Percentiles rank a stretch among this genome's conserved stretches.
phyloP scores from a whole-genome alignment of 371 early-diverging fungal species.

The Apophysomyces trapeziformis region DNA sequence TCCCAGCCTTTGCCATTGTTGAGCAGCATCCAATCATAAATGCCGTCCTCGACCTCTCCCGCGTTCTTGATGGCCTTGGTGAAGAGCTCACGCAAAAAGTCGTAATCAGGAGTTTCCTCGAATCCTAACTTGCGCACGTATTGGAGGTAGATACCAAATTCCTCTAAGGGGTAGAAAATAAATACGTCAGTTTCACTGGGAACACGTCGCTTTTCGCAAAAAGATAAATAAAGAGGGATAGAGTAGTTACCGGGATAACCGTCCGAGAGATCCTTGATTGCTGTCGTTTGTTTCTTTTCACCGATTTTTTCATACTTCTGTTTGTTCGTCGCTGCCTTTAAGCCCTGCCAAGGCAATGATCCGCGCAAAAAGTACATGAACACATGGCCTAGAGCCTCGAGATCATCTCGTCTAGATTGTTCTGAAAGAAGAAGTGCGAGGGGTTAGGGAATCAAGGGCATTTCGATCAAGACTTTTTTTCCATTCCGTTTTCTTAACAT shows the following conservation, averaged over 20 bases:
- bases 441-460: slow-evolving; percentile 14
- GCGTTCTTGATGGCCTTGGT: slow-evolving; percentile 78
- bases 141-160: slow-evolving; percentile 90
- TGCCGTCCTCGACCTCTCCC: slow-evolving; percentile 87
- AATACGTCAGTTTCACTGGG: neutral
- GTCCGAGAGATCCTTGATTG: slow-evolving; percentile 93
- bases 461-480: neutral
- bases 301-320: slow-evolving; percentile 99
- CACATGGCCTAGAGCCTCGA: slow-evolving; percentile 98
- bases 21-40: slow-evolving; percentile 95
- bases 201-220: slow-evolving; percentile 1
- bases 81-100: slow-evolving; percentile 85
- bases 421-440: slow-evolving; percentile 55
- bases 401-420: slow-evolving; percentile 98
- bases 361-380: slow-evolving; percentile 99
- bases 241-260: slow-evolving; percentile 75
- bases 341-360: slow-evolving; percentile 98
- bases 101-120: slow-evolving; percentile 98
- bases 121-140: slow-evolving; percentile 95
- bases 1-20: slow-evolving; percentile 66
- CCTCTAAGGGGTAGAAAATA: slow-evolving; percentile 52
- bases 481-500: neutral
- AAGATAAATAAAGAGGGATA: neutral
- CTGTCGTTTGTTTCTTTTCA: slow-evolving; percentile 95
- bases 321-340: slow-evolving; percentile 98